Conservation (phyloP, 495 filamentous ascomycete species). For the Penicillium subrubescens region DNA sequence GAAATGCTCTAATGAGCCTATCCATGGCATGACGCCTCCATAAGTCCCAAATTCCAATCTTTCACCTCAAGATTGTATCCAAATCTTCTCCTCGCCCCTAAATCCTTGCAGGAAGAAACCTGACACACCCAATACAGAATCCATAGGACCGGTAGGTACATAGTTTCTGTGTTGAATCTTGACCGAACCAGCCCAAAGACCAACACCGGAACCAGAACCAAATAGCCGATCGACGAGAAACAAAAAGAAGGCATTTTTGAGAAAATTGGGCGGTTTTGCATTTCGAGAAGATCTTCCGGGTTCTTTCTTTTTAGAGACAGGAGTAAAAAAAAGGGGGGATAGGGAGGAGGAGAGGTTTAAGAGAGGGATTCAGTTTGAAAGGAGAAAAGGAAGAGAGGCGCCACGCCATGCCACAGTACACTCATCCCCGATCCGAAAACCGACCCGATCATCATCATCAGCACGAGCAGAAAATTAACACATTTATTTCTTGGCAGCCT, state of each 20-base stretch:
- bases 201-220: slow-evolving; percentile 6
- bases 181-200: slow-evolving; percentile 1
- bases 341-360: slow-evolving; percentile 18
- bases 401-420: slow-evolving; percentile 49
- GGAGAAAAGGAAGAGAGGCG: slow-evolving; percentile 37
- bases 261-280: slow-evolving; percentile 44
- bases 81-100: not conserved
- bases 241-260: slow-evolving; percentile 10
- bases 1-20: slow-evolving; percentile 1
- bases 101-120: not conserved
- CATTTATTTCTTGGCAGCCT: slow-evolving; percentile 87
- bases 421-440: slow-evolving; percentile 46
- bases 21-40: slow-evolving; percentile 14
- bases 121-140: not conserved
- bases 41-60: not conserved
- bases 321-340: slow-evolving; percentile 25
- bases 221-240: not conserved
- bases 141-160: not conserved
- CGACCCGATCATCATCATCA: slow-evolving; percentile 54
- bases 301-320: slow-evolving; percentile 45
- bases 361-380: slow-evolving; percentile 31
- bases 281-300: slow-evolving; percentile 47
- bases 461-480: slow-evolving; percentile 47
- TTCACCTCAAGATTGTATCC: not conserved
- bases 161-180: not conserved